phyloP scores from a whole-genome alignment of 805 yeast species.

The Spathaspora hagerdaliae region DNA sequence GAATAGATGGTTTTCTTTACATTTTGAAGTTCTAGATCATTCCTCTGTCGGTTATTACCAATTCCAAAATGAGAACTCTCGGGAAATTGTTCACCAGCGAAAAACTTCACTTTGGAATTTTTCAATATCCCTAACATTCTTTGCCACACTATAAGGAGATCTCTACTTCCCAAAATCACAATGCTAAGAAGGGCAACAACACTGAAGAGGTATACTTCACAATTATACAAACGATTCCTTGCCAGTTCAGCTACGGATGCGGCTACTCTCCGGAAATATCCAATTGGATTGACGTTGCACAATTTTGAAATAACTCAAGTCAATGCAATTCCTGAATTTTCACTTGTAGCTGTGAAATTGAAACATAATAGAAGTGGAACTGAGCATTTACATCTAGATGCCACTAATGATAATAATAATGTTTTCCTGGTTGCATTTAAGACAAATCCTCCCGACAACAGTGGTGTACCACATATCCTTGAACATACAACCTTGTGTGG shows the following conservation, averaged over 20 bases:
- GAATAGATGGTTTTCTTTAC: no score
- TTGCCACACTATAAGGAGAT: no score
- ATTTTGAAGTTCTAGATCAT: no score
- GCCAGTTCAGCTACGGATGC: neutral
- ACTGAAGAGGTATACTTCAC: neutral
- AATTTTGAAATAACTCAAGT: constrained; percentile 68
- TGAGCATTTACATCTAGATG: constrained; percentile 77
- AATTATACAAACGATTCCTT: neutral
- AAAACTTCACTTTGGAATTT: no score
- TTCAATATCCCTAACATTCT: no score
- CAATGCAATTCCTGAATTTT: constrained; percentile 73
- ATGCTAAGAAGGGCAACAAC: neutral
- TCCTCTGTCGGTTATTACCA: no score
- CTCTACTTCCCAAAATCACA: no score
- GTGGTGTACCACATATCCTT: constrained; percentile 93
- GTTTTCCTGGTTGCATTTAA: constrained; percentile 88
- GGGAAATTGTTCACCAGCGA: no score
- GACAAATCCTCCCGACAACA: constrained; percentile 91
- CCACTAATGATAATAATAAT: constrained; percentile 75
- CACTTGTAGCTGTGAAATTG: constrained; percentile 72
- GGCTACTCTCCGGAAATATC: constrained; percentile 38
- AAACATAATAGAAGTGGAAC: constrained; percentile 69
- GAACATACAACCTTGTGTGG: constrained; percentile 98
- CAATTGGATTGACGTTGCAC: constrained; percentile 56
- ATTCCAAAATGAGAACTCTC: no score